Conservation (phyloP, 2,329 filamentous ascomycete species). For the Sphaerulina populicola region DNA sequence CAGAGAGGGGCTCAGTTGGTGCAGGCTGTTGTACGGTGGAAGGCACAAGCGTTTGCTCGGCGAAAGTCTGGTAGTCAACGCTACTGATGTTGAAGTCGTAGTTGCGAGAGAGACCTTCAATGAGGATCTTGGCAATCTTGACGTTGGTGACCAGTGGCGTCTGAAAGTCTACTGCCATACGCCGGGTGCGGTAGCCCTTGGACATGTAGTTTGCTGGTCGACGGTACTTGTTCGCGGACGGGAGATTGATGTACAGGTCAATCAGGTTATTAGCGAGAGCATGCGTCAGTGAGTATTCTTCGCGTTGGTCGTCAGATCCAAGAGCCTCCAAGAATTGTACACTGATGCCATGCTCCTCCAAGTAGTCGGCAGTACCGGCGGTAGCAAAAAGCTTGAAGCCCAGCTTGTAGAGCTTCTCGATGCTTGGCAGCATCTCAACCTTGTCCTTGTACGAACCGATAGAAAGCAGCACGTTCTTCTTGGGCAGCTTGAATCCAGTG, state of each 20-base stretch:
- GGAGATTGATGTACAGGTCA: conserved; percentile 96
- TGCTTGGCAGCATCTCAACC: conserved; percentile 88
- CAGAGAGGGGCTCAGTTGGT: conserved; percentile 51
- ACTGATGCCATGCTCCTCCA: conserved; percentile 82
- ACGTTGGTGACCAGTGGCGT: conserved; percentile 96
- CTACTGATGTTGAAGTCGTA: conserved; percentile 75
- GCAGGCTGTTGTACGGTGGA: conserved; percentile 38
- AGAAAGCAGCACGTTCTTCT: conserved; percentile 88
- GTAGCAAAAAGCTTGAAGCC: conserved; percentile 96
- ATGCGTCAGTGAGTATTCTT: conserved; percentile 93
- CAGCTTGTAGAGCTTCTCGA: conserved; percentile 78
- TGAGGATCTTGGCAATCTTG: conserved; percentile 95
- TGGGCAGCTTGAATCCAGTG: conserved; percentile 91
- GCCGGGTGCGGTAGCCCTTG: conserved; percentile 89
- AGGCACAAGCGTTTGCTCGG: conserved; percentile 31
- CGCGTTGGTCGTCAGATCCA: conserved; percentile 70
- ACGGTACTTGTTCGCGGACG: conserved; percentile 96
- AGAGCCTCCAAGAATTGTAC: conserved; percentile 92
- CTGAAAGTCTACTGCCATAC: conserved; percentile 98
- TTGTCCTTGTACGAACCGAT: conserved; percentile 98
- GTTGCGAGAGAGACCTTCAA: conserved; percentile 86
- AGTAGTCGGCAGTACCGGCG: conserved; percentile 90
- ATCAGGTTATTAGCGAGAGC: conserved; percentile 97
- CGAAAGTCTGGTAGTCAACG: conserved; percentile 84
- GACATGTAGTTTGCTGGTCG: conserved; percentile 97